phyloP scores from a whole-genome alignment of 2,329 filamentous ascomycete genomes.

The Parastagonospora nodorum region DNA sequence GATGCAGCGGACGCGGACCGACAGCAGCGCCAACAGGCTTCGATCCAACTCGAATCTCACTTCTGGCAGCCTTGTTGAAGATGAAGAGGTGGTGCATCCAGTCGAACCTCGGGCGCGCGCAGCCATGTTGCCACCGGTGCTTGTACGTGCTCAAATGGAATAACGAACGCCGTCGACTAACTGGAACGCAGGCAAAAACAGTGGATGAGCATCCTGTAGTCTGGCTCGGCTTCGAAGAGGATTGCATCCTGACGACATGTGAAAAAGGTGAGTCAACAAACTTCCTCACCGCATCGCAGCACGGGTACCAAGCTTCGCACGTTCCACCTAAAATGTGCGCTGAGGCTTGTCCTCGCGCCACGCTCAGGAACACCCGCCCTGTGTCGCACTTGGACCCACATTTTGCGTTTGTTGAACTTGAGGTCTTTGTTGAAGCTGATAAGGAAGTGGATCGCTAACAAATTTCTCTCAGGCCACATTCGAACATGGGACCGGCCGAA shows the following conservation, averaged over 20 bases:
- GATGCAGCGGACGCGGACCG: constrained; percentile 59
- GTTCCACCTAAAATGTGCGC: constrained; percentile 11
- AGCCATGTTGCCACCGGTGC: constrained; percentile 85
- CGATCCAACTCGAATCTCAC: constrained; percentile 74
- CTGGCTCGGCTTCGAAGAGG: constrained; percentile 92
- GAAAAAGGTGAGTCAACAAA: constrained; percentile 72
- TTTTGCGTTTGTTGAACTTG: constrained; percentile 19
- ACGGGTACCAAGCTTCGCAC: neutral
- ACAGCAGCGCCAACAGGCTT: constrained; percentile 65
- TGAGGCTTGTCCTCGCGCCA: constrained; percentile 28
- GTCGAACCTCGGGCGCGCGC: constrained; percentile 85
- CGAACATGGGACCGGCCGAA: constrained; percentile 74
- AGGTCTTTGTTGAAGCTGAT: constrained; percentile 8
- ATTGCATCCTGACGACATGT: constrained; percentile 90
- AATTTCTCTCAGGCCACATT: constrained; percentile 65
- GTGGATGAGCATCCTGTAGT: constrained; percentile 85
- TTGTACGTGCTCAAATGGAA: constrained; percentile 62
- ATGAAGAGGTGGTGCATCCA: constrained; percentile 71
- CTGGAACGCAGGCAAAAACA: constrained; percentile 67
- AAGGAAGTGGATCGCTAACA: constrained; percentile 26
- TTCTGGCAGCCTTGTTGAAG: constrained; percentile 57
- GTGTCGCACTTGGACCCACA: constrained; percentile 5
- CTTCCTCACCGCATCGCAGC: constrained; percentile 12
- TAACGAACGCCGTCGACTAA: neutral
- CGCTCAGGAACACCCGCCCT: constrained; percentile 33